These are phyloP conservation scores for Sarocladium strictum DNA, from an alignment of 2,329 filamentous ascomycete species.

Conservation along the genomic window DNA sequence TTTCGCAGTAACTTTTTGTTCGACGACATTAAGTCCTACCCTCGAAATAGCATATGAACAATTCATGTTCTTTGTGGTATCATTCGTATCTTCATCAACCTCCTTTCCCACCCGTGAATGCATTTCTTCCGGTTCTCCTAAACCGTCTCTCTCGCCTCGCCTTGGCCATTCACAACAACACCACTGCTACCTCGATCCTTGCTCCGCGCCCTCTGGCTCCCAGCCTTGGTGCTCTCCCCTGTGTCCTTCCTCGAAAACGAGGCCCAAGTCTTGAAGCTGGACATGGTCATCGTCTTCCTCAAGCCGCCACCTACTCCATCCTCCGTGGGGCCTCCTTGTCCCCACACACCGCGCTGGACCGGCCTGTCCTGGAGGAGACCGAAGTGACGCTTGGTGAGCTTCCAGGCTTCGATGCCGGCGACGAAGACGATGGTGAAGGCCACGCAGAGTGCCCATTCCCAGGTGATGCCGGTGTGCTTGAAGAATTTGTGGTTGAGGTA, in stretches of 20 bases:
- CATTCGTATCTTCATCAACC: not conserved
- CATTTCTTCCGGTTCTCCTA: not conserved
- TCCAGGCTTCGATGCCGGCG: conserved; percentile 64
- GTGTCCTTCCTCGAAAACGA: conserved; percentile 36
- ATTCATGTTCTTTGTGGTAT: not conserved
- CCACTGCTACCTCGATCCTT: not conserved
- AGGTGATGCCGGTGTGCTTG: conserved; percentile 64
- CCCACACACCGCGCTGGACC: conserved; percentile 44
- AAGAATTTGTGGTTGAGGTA: conserved; percentile 64
- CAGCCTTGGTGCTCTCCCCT: conserved; percentile 19
- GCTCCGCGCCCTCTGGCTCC: not conserved
- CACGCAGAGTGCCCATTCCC: conserved; percentile 70
- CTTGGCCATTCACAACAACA: not conserved
- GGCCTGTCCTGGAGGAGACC: conserved; percentile 45
- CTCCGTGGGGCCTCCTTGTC: conserved; percentile 39
- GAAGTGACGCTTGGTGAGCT: conserved; percentile 57
- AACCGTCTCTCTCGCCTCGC: conserved; percentile 1
- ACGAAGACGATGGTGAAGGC: conserved; percentile 60
- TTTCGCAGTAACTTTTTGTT: not conserved
- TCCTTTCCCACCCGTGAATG: not conserved
- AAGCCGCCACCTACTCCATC: conserved; percentile 33
- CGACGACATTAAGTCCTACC: not conserved
- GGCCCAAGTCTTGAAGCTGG: conserved; percentile 44
- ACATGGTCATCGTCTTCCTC: conserved; percentile 44
- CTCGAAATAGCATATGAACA: not conserved